Evolutionary conservation across 73 alveolate genomes (phyloP).

Genomic region (Paramecium sonneborni): DNA sequence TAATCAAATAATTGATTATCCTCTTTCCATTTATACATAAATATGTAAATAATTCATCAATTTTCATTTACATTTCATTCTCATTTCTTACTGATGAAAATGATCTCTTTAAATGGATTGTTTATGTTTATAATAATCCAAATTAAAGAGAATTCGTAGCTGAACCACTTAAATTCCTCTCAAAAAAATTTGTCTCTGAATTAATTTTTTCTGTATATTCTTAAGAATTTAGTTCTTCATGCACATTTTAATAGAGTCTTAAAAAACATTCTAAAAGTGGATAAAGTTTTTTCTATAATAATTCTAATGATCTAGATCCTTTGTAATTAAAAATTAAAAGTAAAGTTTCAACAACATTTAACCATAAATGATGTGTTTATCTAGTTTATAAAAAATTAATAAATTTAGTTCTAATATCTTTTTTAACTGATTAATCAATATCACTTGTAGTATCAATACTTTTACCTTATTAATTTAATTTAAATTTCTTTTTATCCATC

Average conservation of each 20-base stretch:
- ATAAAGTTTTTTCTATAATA: background rate
- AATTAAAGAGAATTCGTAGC: background rate
- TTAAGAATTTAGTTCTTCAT: background rate
- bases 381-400: slow-evolving; percentile 17
- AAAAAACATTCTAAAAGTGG: slow-evolving; percentile 31
- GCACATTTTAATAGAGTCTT: background rate
- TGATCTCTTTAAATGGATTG: background rate
- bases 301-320: background rate
- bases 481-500: background rate
- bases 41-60: slow-evolving; percentile 29
- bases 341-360: slow-evolving; percentile 35
- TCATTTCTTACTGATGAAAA: slow-evolving; percentile 30
- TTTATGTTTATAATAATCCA: background rate
- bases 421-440: background rate
- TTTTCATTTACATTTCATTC: slow-evolving; percentile 14
- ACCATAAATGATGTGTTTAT: slow-evolving; percentile 48
- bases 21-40: slow-evolving; percentile 47
- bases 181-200: slow-evolving; percentile 6
- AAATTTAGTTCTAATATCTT: background rate
- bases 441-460: background rate
- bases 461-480: background rate
- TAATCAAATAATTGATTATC: background rate
- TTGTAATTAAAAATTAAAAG: slow-evolving; percentile 3
- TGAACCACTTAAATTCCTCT: slow-evolving; percentile 52
- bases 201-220: background rate